A percentile compares a stretch with the other conserved stretches of the same genome.
Conservation (phyloP, 2,329 filamentous ascomycete genomes). For the Pestalotiopsis sp. region DNA sequence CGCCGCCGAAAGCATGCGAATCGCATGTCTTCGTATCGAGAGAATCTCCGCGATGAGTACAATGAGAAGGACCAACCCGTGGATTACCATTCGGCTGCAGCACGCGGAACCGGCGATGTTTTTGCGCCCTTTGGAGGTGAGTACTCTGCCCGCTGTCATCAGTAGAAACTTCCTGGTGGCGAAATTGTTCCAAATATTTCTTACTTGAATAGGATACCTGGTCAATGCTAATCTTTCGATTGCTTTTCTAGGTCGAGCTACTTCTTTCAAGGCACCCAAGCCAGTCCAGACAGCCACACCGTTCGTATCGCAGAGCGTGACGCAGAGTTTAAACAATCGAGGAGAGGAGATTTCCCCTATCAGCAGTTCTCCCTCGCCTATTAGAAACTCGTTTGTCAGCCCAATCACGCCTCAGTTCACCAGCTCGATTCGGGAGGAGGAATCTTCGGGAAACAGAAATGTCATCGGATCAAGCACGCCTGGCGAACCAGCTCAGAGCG, state of each 20-base stretch:
- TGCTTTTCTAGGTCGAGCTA: slow-evolving; percentile 3
- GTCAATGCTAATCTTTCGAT: neutral
- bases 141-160: slow-evolving; percentile 8
- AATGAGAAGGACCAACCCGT: slow-evolving; percentile 14
- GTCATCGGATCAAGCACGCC: neutral
- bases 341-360: neutral
- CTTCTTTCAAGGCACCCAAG: neutral
- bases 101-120: slow-evolving; percentile 28
- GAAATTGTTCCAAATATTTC: neutral
- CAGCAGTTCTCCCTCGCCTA: neutral
- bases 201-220: neutral
- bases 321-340: neutral
- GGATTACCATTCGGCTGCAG: neutral
- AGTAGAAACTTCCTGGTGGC: too few relatives aligned
- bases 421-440: neutral
- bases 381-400: neutral
- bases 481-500: slow-evolving; percentile 1
- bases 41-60: slow-evolving; percentile 4
- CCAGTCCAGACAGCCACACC: neutral
- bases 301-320: neutral
- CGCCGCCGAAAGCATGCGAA: slow-evolving; percentile 19
- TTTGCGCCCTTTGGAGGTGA: slow-evolving; percentile 48
- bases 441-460: neutral
- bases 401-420: slow-evolving; percentile 9
- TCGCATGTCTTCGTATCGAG: slow-evolving; percentile 16